phyloP scores from a whole-genome alignment of 2,329 filamentous ascomycete species.

The Ophiobolus disseminans region DNA sequence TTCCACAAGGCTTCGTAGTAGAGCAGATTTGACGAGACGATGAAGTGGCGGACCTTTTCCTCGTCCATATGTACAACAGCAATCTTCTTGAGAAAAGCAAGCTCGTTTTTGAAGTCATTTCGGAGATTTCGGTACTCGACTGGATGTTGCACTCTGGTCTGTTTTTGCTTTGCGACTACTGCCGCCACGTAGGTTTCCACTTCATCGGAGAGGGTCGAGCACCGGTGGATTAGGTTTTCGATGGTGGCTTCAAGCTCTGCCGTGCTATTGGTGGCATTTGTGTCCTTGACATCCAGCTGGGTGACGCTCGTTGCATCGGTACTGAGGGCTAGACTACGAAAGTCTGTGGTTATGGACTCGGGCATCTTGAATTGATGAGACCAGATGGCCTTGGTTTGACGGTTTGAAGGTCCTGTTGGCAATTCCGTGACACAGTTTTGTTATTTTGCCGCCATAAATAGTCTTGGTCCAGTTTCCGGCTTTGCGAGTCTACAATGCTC shows the following conservation, averaged over 20 bases:
- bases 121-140: constrained; percentile 44
- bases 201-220: constrained; percentile 49
- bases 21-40: constrained; percentile 70
- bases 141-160: constrained; percentile 44
- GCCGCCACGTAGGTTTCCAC: constrained; percentile 51
- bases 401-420: no score
- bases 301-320: constrained; percentile 9
- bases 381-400: no score
- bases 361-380: constrained; percentile 14
- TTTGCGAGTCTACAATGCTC: no score
- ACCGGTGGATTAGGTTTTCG: constrained; percentile 47
- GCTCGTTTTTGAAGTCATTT: constrained; percentile 47
- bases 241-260: constrained; percentile 33
- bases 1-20: constrained; percentile 71
- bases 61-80: constrained; percentile 29
- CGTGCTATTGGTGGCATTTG: not conserved
- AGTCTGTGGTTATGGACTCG: constrained; percentile 16
- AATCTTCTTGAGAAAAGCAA: constrained; percentile 43
- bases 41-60: constrained; percentile 57
- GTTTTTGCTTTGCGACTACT: constrained; percentile 39
- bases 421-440: no score
- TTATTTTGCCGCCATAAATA: no score
- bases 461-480: no score
- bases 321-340: constrained; percentile 19
- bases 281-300: no score